Base-by-base conservation (phyloP, 1,139 yeast genomes). In the Kodamaea derodonti region DNA sequence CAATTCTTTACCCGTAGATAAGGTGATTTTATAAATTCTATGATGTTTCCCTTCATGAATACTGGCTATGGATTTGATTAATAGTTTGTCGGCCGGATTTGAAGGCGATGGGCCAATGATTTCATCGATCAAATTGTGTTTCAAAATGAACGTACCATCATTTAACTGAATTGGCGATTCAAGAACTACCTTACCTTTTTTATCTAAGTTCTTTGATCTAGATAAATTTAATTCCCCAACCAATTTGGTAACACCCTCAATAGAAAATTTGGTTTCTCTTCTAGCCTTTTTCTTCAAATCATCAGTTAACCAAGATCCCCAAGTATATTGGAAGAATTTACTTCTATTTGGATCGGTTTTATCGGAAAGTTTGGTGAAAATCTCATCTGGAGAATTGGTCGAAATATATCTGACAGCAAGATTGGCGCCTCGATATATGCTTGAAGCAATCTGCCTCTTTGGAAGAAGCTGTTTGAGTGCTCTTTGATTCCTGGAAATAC, bases 1-100 rank as follows among this genome's bases (percentile, higher is more conserved):
- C 45, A 84, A 79, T 10, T 74, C 63, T 45, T 77, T 80, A 6
- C 71, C 80, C 33, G 81, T 74, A 39, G 75, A 72, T 38, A 88
- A 67, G 14, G 77, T 75, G 24, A 87, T 64, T 52, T 81, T 78
- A 60, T 88, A 92, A 37, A 90, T 68, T 54, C 95, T 75, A 62
- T 92, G 92, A 54, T 87, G 96, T 60, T 86, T 87, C 37, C 97
- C 97, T 59, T 92, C 97, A 51, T 87, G 95, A 41, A 87, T 72
- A 41, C 95, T 83, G 38, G 86, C 78, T 54, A 92, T 78, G 32
- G 88, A 80, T 52, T 78, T 80, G 49, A 87, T 69, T 29, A 67
- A 61, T 23, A 80, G 56, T 20, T 65, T 65, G 30, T 72, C 73
- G 34, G 57, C 37, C n/a, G 20, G 29, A 14, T 33, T 23, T 14